These are phyloP conservation scores for Amanita jacksonii DNA, from an alignment of 768 basidiomycete genomes.

Conservation along the genomic window DNA sequence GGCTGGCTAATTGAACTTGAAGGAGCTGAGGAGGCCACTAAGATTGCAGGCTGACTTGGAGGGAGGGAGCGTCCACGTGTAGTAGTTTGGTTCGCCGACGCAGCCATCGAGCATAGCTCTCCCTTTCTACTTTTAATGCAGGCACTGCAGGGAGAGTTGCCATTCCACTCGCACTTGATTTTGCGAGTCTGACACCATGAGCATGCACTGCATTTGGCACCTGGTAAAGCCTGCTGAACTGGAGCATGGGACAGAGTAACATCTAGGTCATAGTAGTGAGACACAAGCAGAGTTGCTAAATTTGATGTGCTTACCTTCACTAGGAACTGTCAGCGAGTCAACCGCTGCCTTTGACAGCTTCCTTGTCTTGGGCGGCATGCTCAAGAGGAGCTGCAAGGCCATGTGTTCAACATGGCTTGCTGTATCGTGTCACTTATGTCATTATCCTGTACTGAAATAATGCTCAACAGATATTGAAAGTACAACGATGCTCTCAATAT, in stretches of 20 bases:
- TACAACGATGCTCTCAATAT: too few species aligned
- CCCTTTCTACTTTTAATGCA: too few species aligned
- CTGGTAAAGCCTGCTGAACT: not conserved
- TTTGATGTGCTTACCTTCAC: conserved; percentile 1
- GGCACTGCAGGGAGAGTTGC: too few species aligned
- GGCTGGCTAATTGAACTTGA: too few species aligned
- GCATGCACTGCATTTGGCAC: not conserved
- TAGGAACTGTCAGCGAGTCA: not conserved
- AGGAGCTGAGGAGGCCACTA: too few species aligned
- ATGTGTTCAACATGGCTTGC: not conserved
- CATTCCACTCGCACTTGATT: too few species aligned
- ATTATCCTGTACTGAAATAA: too few species aligned
- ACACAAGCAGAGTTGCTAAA: not conserved
- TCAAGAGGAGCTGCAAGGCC: not conserved
- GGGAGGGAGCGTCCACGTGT: not conserved
- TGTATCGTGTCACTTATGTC: conserved; percentile 1
- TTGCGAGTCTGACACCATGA: not conserved
- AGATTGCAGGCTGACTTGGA: too few species aligned
- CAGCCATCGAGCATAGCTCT: too few species aligned
- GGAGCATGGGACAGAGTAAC: too few species aligned
- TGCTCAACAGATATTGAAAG: too few species aligned
- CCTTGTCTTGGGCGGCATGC: not conserved
- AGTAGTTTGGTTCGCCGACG: not conserved
- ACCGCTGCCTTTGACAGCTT: not conserved
- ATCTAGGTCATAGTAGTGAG: too few species aligned